A percentile compares a stretch with the other conserved stretches of the same genome.
These are phyloP conservation scores for Botrytis paeoniae DNA, from an alignment of 2,329 filamentous ascomycete species.

Conservation along the genomic window DNA sequence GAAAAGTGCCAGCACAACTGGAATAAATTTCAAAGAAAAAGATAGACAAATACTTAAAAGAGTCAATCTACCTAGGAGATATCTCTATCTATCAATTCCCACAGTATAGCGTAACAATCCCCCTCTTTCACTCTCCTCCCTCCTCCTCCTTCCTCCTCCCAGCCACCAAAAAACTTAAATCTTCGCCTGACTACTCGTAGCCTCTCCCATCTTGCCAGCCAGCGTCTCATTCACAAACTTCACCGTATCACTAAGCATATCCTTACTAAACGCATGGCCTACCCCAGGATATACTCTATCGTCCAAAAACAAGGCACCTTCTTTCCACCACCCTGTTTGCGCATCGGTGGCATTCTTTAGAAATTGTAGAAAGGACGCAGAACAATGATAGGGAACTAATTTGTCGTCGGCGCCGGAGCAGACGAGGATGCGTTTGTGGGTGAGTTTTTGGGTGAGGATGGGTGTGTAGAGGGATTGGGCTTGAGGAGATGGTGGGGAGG, in stretches of 20 bases:
- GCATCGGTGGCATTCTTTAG: slow-evolving; percentile 51
- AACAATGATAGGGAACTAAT: slow-evolving; percentile 65
- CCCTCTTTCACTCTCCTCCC: no score
- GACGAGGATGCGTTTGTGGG: slow-evolving; percentile 62
- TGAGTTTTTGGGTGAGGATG: slow-evolving; percentile 49
- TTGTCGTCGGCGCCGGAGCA: slow-evolving; percentile 67
- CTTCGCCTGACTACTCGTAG: slow-evolving; percentile 22
- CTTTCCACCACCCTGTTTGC: slow-evolving; percentile 48
- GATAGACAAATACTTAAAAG: background rate
- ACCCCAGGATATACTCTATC: slow-evolving; percentile 66
- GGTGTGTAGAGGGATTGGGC: slow-evolving; percentile 45
- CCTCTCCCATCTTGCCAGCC: slow-evolving; percentile 7
- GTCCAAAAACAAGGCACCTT: slow-evolving; percentile 55
- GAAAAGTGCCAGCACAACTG: background rate
- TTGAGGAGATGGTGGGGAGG: slow-evolving; percentile 41
- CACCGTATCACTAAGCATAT: slow-evolving; percentile 66
- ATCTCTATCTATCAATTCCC: no score
- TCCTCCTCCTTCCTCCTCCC: no score
- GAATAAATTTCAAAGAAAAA: background rate
- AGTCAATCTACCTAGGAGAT: background rate
- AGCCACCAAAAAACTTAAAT: slow-evolving; percentile 20
- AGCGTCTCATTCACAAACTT: slow-evolving; percentile 54
- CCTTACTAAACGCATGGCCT: slow-evolving; percentile 65
- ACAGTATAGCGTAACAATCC: background rate
- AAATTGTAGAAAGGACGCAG: slow-evolving; percentile 58